phyloP scores from a whole-genome alignment of 169 alveolate genomes.

The Plasmodium vivax region DNA sequence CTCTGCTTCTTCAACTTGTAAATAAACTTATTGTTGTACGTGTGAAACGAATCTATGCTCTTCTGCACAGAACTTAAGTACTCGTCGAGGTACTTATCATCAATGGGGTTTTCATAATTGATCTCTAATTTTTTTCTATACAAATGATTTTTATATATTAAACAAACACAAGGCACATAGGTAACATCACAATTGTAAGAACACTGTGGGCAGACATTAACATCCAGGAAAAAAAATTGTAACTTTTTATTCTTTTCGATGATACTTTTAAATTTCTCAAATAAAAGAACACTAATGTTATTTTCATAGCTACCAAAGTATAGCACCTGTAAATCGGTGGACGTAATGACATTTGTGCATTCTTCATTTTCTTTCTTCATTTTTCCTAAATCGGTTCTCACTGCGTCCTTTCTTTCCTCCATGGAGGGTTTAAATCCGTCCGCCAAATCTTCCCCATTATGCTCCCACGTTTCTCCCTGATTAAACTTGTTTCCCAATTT shows the following conservation, averaged over 20 bases:
- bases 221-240: conserved; percentile 63
- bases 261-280: conserved; percentile 61
- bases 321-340: conserved; percentile 56
- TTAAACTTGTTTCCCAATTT: conserved; percentile 7
- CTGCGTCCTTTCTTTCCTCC: neutral
- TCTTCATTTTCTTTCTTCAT: conserved; percentile 1
- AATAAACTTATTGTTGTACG: conserved; percentile 53
- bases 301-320: conserved; percentile 72
- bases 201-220: conserved; percentile 64
- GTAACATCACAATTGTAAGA: conserved; percentile 55
- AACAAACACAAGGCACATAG: conserved; percentile 52
- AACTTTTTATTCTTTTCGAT: conserved; percentile 63
- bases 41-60: conserved; percentile 39
- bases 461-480: neutral
- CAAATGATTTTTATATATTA: conserved; percentile 65
- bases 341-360: conserved; percentile 48
- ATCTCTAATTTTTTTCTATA: conserved; percentile 61
- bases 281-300: conserved; percentile 43
- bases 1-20: conserved; percentile 48
- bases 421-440: neutral
- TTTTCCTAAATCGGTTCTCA: conserved; percentile 5
- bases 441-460: neutral
- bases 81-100: conserved; percentile 46
- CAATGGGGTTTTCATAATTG: conserved; percentile 55
- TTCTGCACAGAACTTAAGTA: conserved; percentile 38